Evolutionary conservation across 2,329 filamentous ascomycete genomes (phyloP).

Genomic region (Alternaria gansuensis): DNA sequence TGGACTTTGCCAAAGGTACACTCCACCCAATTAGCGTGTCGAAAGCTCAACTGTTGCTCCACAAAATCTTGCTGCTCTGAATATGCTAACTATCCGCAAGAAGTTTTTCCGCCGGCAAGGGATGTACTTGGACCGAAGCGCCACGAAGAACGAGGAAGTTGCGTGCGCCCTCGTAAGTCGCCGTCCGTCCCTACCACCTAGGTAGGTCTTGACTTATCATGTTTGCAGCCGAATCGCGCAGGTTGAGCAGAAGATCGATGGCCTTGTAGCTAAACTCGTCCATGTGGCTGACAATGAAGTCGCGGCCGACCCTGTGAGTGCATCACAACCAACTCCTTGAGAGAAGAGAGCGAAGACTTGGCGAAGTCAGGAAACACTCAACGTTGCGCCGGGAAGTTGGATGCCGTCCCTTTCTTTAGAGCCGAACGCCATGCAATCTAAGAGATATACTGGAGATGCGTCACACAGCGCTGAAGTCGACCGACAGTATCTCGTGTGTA

Average conservation of each 20-base stretch:
- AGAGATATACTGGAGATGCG: constrained; percentile 12
- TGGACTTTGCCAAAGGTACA: constrained; percentile 45
- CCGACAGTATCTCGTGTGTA: constrained; percentile 36
- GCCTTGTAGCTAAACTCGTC: constrained; percentile 45
- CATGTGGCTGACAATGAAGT: constrained; percentile 19
- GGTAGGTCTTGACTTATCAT: not conserved
- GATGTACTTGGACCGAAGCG: constrained; percentile 47
- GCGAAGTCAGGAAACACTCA: constrained; percentile 3
- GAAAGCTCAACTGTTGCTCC: not conserved
- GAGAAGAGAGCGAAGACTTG: constrained; percentile 6
- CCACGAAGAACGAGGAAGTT: constrained; percentile 38
- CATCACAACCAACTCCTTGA: not conserved
- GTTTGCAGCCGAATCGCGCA: constrained; percentile 45
- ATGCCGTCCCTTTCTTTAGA: constrained; percentile 39
- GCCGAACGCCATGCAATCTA: constrained; percentile 13
- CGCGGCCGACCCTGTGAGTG: not conserved
- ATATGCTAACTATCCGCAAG: constrained; percentile 25
- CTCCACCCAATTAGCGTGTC: not conserved
- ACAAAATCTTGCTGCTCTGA: not conserved
- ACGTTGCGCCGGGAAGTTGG: constrained; percentile 40
- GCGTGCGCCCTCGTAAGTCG: constrained; percentile 47
- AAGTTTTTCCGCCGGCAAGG: constrained; percentile 37
- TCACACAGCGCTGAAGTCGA: constrained; percentile 29
- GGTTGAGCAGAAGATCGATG: constrained; percentile 50
- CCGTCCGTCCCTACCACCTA: not conserved